Evolutionary conservation across 2,329 filamentous ascomycete species (phyloP), one percentile per base, ranked within the genome.

Genomic region (Plenodomus lindquistii): DNA sequence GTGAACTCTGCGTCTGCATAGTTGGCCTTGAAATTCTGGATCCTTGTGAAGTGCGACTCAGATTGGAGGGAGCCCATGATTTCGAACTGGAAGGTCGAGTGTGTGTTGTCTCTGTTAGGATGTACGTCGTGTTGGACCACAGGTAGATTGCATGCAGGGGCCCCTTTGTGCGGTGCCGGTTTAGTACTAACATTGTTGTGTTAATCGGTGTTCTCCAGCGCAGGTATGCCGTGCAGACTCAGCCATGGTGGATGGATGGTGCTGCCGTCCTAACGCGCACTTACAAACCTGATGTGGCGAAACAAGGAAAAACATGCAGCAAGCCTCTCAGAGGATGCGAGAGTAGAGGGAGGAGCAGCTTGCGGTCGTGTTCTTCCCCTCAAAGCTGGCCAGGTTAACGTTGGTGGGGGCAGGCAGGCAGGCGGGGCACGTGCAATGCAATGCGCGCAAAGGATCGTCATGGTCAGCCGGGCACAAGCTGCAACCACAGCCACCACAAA

Each of bases 1-100:
- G 91, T 93, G 73, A 99, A 88, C 46, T 82, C 85, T 55, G 88
- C 88, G 10, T 92, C 89, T 11, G 92, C 91, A 77, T 97, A 99
- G 69, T 97, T 89, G 7, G 89, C 87, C 59, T 88, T 82, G 76
- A 99, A 96, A 66, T 83, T 85, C 69, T 96, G 91, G 40, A 96
- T 79, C 63, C 86, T 88, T 71, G 86, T 89, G 75, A 97, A 97
- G 65, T 86, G 83, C 2, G 75, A 69, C 47, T 75, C 75, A 43
- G 77, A 57, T 37, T 68, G 55, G 9, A 62, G 50, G 17, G 67
- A 62, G 37, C 63, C 63, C 66, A 71, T 71, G 2, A 11, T 65
- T 54, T 19, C 55, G 59, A 49, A 52, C 6, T 40, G 21, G 41
- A 51, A 45, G 6, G 4, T 31, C 9, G 27, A 24, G 27, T 13